These are phyloP conservation scores for Eutrema salsugineum DNA, from an alignment of 441 rosid species.

Conservation along the genomic window DNA sequence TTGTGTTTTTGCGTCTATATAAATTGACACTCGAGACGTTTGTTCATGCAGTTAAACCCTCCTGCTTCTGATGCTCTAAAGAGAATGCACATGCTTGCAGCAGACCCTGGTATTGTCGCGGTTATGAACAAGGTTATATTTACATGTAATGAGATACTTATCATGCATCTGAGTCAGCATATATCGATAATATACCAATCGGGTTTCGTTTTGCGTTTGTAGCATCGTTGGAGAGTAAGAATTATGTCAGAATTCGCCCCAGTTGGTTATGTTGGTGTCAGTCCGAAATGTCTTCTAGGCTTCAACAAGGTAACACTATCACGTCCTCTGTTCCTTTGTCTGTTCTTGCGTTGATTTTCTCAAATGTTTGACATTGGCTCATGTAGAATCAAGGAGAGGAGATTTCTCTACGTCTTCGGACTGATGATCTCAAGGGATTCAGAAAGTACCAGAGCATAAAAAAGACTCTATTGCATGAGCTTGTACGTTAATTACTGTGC, in stretches of 20 bases:
- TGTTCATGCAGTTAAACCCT: slow-evolving; percentile 60
- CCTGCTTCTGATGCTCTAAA: slow-evolving; percentile 82
- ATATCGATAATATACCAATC: slow-evolving; percentile 9
- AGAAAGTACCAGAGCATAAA: slow-evolving; percentile 92
- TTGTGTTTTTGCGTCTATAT: background rate
- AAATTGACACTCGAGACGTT: background rate
- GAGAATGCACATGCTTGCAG: slow-evolving; percentile 96
- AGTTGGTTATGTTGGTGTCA: slow-evolving; percentile 92
- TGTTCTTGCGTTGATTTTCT: background rate
- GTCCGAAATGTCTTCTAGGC: slow-evolving; percentile 86
- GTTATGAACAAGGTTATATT: slow-evolving; percentile 81
- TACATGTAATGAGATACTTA: background rate
- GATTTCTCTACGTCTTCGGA: slow-evolving; percentile 93
- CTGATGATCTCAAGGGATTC: slow-evolving; percentile 86
- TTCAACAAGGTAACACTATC: slow-evolving; percentile 70
- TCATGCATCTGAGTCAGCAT: background rate
- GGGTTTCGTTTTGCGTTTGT: slow-evolving; percentile 4
- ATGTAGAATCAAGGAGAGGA: slow-evolving; percentile 94
- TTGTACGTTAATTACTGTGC: slow-evolving; percentile 44
- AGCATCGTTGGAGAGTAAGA: slow-evolving; percentile 91
- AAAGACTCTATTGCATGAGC: slow-evolving; percentile 94
- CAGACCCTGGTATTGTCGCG: slow-evolving; percentile 93
- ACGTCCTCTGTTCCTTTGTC: background rate
- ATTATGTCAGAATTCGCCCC: slow-evolving; percentile 98
- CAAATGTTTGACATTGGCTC: background rate